Conservation (phyloP, 1,284 basidiomycete genomes). For the Tilletia indica region DNA sequence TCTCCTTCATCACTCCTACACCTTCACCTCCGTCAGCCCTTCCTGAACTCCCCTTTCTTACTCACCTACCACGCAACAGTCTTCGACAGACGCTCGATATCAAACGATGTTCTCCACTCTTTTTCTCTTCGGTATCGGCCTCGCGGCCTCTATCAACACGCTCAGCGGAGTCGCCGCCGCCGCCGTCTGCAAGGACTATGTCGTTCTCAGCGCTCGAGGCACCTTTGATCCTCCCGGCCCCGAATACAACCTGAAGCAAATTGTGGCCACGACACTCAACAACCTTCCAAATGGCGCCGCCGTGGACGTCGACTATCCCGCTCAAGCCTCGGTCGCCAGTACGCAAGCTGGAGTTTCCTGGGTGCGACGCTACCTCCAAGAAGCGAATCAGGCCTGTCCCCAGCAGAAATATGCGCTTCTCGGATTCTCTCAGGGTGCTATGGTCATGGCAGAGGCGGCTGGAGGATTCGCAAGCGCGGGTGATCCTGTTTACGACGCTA, state of each 20-base stretch:
- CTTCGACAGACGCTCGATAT: not conserved
- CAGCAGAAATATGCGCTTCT: not conserved
- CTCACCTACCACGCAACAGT: not conserved
- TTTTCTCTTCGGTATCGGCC: not conserved
- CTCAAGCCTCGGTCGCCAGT: too few relatives aligned
- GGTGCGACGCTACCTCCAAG: not conserved
- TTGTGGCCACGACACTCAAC: not conserved
- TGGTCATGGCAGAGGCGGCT: not conserved
- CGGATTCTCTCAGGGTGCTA: not conserved
- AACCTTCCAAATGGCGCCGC: not conserved
- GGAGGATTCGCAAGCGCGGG: not conserved
- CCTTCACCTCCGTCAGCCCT: not conserved
- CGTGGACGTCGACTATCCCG: not conserved
- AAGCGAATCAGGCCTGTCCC: not conserved
- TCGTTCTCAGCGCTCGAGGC: not conserved
- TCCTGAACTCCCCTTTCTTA: not conserved
- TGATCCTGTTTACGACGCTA: not conserved
- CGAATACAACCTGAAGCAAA: too few relatives aligned
- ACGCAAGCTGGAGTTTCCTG: not conserved
- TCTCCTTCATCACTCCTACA: too few relatives aligned
- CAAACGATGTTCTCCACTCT: not conserved
- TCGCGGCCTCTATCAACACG: not conserved
- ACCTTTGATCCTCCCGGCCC: too few relatives aligned
- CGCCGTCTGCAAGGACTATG: not conserved
- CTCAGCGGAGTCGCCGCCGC: not conserved